Base-by-base conservation (phyloP, 805 yeast genomes). In the Candida parachauliodes region DNA sequence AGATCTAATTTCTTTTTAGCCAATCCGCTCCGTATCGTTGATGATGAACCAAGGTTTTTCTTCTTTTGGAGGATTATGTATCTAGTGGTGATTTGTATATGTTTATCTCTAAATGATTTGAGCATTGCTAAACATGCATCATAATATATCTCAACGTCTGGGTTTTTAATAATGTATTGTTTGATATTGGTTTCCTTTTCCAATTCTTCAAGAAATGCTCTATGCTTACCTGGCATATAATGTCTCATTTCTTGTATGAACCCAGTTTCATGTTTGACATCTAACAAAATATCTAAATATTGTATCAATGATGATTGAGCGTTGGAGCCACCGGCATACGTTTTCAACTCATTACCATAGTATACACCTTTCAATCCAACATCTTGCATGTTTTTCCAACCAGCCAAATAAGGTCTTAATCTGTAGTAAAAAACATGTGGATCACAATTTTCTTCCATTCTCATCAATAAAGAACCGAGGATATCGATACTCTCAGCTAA, bases 271-370 rank as follows among this genome's bases (percentile, higher is more conserved):
- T 89, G 98, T 41, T 79, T 80, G 11, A 89, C 83, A 33, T 78
- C 78, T 28, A 89, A 68, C 12, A 88, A 58, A 18, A 86, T 74
- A 55, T 89, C 98, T 44, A 89, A 67, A 18, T 88, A 81, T 61
- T 89, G 97, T 45, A 91, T 84, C 50, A 89, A 68, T 2, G 96
- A 86, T 32, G 89, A 80, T 60, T 89, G 98, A 0, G 96, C 97
- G 56, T 89, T 89, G 3, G 95, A 85, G 1, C 98, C 98, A 19
- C 98, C 98, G 12, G 95, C 72, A 56, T 74, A 82, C 1, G 54
- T 34, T 48, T 82, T 65, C 34, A 78, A 82, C 51, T 81, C 88
- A 37, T 74, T 68, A 18, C 94, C 95, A 54, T 89, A 89, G 34
- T 70, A 65, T 1, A 89, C 81, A 1, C 97, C 98, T 33, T 68